Evolutionary conservation across 2,329 filamentous ascomycete species (phyloP), one percentile per base, ranked within the genome.

Genomic region (Leptodontidium sp.): DNA sequence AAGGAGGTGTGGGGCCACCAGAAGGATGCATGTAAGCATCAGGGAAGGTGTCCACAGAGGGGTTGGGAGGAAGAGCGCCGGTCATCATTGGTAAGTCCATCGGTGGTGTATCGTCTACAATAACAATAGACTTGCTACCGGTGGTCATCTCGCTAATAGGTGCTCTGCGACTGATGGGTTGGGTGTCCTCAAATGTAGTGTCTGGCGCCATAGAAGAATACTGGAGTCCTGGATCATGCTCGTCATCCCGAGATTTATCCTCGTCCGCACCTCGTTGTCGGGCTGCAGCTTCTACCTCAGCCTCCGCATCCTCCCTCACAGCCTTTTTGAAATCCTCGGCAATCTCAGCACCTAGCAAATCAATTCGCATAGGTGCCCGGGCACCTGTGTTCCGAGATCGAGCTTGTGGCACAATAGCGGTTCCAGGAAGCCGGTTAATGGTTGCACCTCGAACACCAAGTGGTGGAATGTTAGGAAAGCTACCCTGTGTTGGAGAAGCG

Each of bases 91-190:
- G 80, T n/a, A 84, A 78, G 9, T 87, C 81, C 5, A 82, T 81
- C 0, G 84, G 81, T 17, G 85, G 73, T 0, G 90, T 91, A 63
- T 77, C 76, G 52, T 79, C 77, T 45, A 97, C 89, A 76, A 97
- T 97, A 66, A 97, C 86, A 72, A 97, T 97, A 0, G 93, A 97
- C 77, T 94, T 91, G 83, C 93, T 97, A n/a, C 93, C 92, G 12
- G 85, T 85, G 0, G 93, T 96, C 55, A 78, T 72, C 45, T 75
- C 72, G 35, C 76, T 78, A 12, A 70, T 58, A 24, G 70, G 68
- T 32, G 63, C 70, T 68, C 71, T 66, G 24, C 64, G 65, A 29
- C 67, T 62, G 4, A 38, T 52, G 12, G 71, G 64, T n/a, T 67
- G 65, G 6, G 66, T 55, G 24, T 70, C 61, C 47, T 75, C 73